Evolutionary conservation across 176 grass and related monocot species (phyloP).

Genomic region (maize (Zea mays)): DNA sequence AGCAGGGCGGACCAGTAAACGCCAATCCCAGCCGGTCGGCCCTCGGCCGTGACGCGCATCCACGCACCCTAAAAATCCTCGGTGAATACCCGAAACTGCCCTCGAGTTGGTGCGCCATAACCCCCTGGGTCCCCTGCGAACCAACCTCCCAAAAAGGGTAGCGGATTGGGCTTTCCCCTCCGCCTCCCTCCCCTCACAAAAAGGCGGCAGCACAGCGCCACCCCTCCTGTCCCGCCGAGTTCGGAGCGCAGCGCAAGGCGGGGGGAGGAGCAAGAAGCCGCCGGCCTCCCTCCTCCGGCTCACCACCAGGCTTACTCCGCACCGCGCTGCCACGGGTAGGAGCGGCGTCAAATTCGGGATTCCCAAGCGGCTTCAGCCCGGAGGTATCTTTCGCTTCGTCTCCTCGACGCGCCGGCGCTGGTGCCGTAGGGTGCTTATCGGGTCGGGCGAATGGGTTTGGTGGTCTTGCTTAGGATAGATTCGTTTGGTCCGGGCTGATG

Average conservation of each 20-base stretch:
- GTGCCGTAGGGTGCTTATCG: not conserved
- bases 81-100: not conserved
- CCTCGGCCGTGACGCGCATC: not conserved
- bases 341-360: not conserved
- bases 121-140: conserved; percentile 1
- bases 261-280: conserved; percentile 22
- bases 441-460: not conserved
- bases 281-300: not conserved
- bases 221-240: not conserved
- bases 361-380: not conserved
- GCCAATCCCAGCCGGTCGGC: not conserved
- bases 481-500: not conserved
- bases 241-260: not conserved
- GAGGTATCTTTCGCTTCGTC: conserved; percentile 1
- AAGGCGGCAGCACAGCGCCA: conserved; percentile 7
- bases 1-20: not conserved
- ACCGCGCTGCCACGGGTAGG: not conserved
- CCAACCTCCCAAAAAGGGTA: not conserved
- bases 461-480: not conserved
- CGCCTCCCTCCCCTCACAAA: conserved; percentile 14
- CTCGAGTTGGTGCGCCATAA: not conserved
- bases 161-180: conserved; percentile 10
- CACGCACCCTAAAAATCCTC: conserved; percentile 5
- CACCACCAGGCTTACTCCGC: not conserved
- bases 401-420: not conserved